Percentiles rank a stretch among this genome's conserved stretches.
These are phyloP conservation scores for Aspergillus aculeatus DNA, from an alignment of 2,329 filamentous ascomycete species.

Conservation along the genomic window DNA sequence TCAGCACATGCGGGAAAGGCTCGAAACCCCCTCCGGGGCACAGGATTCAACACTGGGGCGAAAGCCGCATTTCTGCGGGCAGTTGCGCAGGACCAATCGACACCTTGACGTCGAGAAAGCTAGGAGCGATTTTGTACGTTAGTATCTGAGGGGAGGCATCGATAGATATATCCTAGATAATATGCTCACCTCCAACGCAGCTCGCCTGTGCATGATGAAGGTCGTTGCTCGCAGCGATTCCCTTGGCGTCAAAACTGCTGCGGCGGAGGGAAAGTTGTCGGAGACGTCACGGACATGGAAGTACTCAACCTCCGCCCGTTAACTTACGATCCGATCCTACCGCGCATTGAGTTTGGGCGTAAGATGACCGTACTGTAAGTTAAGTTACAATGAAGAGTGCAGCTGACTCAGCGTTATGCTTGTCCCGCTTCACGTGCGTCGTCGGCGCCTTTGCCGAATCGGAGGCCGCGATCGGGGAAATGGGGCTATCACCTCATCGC, in stretches of 20 bases:
- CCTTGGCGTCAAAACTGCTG: conserved; percentile 17
- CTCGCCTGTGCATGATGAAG: conserved; percentile 37
- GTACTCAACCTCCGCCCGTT: neutral
- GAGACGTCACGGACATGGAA: neutral
- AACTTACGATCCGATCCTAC: no score
- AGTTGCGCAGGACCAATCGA: conserved; percentile 41
- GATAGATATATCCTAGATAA: neutral
- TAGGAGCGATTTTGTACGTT: conserved; percentile 12
- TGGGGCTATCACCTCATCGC: conserved; percentile 17
- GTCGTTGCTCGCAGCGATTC: conserved; percentile 12
- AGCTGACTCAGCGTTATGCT: conserved; percentile 6
- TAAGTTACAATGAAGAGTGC: neutral
- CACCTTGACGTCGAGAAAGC: conserved; percentile 39
- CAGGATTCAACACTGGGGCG: conserved; percentile 16
- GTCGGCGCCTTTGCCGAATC: conserved; percentile 36
- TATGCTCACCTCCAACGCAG: conserved; percentile 31
- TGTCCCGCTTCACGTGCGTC: conserved; percentile 28
- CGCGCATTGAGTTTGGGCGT: neutral
- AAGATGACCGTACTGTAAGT: neutral
- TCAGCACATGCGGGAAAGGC: conserved; percentile 28
- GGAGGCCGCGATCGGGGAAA: conserved; percentile 17
- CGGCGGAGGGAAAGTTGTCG: conserved; percentile 6
- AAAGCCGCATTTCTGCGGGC: conserved; percentile 25
- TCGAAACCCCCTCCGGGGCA: conserved; percentile 36
- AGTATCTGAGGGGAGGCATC: neutral